Conservation (phyloP, 2,329 filamentous ascomycete species). For the Aspergillus pseudonomiae region DNA sequence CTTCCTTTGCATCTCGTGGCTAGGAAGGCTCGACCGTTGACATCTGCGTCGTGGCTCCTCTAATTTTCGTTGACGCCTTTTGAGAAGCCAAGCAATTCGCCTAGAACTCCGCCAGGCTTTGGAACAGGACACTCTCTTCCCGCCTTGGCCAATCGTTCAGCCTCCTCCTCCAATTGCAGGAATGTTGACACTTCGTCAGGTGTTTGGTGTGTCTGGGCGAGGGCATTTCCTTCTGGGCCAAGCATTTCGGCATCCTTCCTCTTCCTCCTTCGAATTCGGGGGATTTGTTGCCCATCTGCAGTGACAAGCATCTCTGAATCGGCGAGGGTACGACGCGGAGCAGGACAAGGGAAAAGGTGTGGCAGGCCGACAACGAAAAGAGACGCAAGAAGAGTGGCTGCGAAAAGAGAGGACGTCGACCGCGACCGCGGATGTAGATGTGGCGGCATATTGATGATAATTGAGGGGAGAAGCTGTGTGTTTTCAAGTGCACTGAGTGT, state of each 20-base stretch:
- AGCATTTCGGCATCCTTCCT: conserved; percentile 35
- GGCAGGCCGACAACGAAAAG: conserved; percentile 92
- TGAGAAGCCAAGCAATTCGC: conserved; percentile 73
- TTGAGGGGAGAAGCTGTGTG: conserved; percentile 8
- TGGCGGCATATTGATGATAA: conserved; percentile 66
- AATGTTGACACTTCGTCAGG: conserved; percentile 49
- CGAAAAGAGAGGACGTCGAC: conserved; percentile 92
- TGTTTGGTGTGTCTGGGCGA: conserved; percentile 21
- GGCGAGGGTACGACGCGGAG: conserved; percentile 72
- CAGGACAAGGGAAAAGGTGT: conserved; percentile 88
- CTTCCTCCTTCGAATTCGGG: conserved; percentile 38
- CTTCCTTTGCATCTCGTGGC: background rate
- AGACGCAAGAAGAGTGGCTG: conserved; percentile 83
- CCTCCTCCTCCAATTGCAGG: conserved; percentile 45
- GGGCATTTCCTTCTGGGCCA: conserved; percentile 17
- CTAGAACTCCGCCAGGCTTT: conserved; percentile 79
- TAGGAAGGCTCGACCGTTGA: background rate
- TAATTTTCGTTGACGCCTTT: conserved; percentile 27
- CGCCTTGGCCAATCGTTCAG: conserved; percentile 43
- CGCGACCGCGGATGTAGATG: conserved; percentile 90
- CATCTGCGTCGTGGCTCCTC: background rate
- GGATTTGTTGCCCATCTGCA: conserved; percentile 47
- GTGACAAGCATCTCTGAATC: conserved; percentile 60
- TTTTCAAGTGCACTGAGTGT: conserved; percentile 1
- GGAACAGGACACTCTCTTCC: conserved; percentile 87